These are phyloP conservation scores for Camellia oleifera DNA, from an alignment of 179 eudicot genomes.

Conservation along the genomic window DNA sequence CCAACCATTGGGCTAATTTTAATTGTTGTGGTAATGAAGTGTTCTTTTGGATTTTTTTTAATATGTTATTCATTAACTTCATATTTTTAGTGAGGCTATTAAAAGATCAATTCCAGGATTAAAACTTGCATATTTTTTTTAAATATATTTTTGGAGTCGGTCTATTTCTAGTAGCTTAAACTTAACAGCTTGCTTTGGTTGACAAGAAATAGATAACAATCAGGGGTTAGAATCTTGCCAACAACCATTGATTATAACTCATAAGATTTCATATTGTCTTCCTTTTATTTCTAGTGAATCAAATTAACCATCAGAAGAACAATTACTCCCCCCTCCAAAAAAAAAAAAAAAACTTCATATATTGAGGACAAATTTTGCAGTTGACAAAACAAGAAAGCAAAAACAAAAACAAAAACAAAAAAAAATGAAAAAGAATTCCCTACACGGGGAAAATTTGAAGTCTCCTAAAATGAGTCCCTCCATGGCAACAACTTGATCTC, in stretches of 20 bases:
- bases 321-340: neutral
- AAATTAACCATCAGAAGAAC: neutral
- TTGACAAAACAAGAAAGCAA: neutral
- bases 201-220: neutral
- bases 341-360: neutral
- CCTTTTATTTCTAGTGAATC: neutral
- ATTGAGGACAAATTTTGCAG: neutral
- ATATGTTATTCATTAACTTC: no score
- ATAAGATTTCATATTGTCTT: neutral
- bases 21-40: no score
- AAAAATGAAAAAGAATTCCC: conserved; percentile 17
- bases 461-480: conserved; percentile 7
- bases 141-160: no score
- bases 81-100: no score
- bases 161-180: no score
- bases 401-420: neutral
- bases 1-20: no score
- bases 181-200: neutral
- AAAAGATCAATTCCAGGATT: no score
- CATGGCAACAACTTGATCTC: neutral
- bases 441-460: neutral
- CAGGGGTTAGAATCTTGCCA: neutral
- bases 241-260: neutral
- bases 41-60: no score
- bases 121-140: no score